These are phyloP conservation scores for Cystobasidium tubakii DNA, from an alignment of 768 basidiomycete genomes.

Conservation along the genomic window DNA sequence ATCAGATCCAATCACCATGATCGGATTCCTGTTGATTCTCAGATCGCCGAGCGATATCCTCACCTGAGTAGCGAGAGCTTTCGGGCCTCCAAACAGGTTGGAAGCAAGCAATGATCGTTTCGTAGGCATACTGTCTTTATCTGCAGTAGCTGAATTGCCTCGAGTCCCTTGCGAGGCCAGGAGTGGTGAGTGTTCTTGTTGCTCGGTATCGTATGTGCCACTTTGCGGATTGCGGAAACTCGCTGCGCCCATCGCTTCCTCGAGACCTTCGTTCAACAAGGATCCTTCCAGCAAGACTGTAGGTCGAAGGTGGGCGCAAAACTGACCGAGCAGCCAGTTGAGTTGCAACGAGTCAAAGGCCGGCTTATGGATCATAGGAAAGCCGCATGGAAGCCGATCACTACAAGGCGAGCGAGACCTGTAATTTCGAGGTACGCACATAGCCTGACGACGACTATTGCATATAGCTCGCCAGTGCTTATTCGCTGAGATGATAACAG, in stretches of 20 bases:
- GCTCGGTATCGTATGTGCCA: background rate
- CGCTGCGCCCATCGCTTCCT: background rate
- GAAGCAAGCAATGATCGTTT: background rate
- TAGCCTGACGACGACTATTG: too few relatives aligned
- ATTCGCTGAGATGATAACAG: too few relatives aligned
- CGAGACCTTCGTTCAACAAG: background rate
- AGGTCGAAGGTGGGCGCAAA: too few relatives aligned
- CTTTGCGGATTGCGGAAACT: slow-evolving; percentile 3
- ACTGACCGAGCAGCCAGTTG: too few relatives aligned
- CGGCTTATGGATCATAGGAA: too few relatives aligned
- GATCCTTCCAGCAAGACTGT: too few relatives aligned
- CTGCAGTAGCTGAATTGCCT: background rate
- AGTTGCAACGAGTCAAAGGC: too few relatives aligned
- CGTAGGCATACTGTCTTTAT: background rate
- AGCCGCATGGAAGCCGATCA: too few relatives aligned
- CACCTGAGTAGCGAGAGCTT: slow-evolving; percentile 14
- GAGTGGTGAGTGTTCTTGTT: slow-evolving; percentile 19
- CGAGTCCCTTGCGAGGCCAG: background rate
- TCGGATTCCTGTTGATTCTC: background rate
- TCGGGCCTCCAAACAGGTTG: background rate
- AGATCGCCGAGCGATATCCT: background rate
- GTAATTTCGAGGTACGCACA: too few relatives aligned
- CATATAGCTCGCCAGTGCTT: too few relatives aligned
- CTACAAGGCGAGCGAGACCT: too few relatives aligned
- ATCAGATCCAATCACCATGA: slow-evolving; percentile 14